Evolutionary conservation across 148 eudicot genomes (phyloP).

Genomic region (Salicornia ramosissima): DNA sequence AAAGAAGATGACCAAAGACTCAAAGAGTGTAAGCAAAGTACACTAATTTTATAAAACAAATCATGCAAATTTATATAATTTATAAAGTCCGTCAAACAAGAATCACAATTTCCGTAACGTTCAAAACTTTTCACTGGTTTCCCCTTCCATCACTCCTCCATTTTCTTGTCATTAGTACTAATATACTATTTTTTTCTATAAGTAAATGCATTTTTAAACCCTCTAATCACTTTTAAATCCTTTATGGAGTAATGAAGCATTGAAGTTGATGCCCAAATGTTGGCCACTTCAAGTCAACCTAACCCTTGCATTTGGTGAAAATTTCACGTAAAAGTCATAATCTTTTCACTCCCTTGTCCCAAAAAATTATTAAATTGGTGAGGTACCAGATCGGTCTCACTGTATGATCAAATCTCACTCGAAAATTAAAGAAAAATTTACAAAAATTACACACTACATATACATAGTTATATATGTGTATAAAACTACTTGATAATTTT

Average conservation of each 20-base stretch:
- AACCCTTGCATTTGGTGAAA: conserved; percentile 27
- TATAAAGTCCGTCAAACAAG: conserved; percentile 5
- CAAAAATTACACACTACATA: no score
- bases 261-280: conserved; percentile 24
- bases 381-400: no score
- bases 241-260: conserved; percentile 12
- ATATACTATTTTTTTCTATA: neutral
- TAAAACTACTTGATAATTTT: no score
- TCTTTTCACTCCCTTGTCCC: neutral
- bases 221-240: neutral
- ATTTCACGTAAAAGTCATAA: conserved; percentile 22
- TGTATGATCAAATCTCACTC: no score
- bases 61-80: neutral
- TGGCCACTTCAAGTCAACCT: conserved; percentile 27
- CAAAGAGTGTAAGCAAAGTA: neutral
- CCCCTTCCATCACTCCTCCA: conserved; percentile 1
- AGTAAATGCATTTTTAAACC: no score
- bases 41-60: neutral
- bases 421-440: no score
- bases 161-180: neutral
- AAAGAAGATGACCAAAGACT: neutral
- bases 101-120: conserved; percentile 16
- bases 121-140: conserved; percentile 6
- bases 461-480: no score
- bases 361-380: neutral